A percentile compares a stretch with the other conserved stretches of the same genome.
These are phyloP conservation scores for Beauveria sp. DNA, from an alignment of 2,329 filamentous ascomycete species.

Conservation along the genomic window DNA sequence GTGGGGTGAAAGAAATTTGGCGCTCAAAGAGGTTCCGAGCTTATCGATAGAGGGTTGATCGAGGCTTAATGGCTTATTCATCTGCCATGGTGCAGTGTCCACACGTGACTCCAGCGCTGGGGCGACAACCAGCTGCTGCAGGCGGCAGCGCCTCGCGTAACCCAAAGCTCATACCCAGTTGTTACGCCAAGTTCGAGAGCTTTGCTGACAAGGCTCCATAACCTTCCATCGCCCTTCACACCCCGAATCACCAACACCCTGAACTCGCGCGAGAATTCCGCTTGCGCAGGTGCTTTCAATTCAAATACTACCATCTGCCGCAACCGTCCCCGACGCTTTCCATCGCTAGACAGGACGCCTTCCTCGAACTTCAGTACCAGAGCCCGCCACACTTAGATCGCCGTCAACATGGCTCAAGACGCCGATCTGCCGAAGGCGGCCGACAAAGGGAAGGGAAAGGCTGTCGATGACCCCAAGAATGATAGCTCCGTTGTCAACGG, in stretches of 20 bases:
- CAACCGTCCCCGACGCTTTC: neutral
- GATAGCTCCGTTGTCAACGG: conserved; percentile 64
- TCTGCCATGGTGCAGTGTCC: neutral
- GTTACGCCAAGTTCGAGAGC: conserved; percentile 21
- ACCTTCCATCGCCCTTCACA: conserved; percentile 25
- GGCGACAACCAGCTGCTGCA: conserved; percentile 21
- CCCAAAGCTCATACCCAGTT: conserved; percentile 24
- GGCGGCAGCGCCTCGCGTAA: conserved; percentile 41
- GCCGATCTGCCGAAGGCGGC: conserved; percentile 74
- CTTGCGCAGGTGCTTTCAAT: neutral
- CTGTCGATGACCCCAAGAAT: conserved; percentile 61
- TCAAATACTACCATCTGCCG: neutral
- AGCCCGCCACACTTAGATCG: conserved; percentile 18
- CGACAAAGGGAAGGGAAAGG: conserved; percentile 97
- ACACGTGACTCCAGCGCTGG: conserved; percentile 27
- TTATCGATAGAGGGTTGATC: conserved; percentile 15
- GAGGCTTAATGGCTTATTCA: conserved; percentile 12
- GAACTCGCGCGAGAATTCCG: neutral
- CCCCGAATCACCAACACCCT: neutral
- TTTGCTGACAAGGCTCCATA: conserved; percentile 30
- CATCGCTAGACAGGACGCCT: neutral
- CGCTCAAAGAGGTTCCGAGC: conserved; percentile 17
- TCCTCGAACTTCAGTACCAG: neutral
- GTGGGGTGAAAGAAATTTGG: conserved; percentile 20
- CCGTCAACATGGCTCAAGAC: conserved; percentile 79